Evolutionary conservation across 2,329 filamentous ascomycete species (phyloP).

Genomic region (Pseudopithomyces chartarum): DNA sequence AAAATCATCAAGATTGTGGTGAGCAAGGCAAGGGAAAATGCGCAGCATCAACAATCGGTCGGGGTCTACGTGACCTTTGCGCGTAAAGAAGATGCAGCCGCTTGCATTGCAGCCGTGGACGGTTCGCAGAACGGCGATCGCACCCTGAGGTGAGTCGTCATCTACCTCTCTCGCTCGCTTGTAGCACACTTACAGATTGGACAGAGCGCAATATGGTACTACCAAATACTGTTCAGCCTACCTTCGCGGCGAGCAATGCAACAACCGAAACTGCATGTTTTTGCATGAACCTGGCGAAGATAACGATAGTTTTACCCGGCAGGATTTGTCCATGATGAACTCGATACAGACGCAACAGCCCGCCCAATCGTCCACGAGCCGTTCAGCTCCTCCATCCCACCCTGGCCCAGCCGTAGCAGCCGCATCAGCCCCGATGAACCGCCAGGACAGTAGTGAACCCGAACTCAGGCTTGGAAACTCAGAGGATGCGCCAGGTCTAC

Average conservation of each 20-base stretch:
- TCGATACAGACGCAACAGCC: slow-evolving; percentile 80
- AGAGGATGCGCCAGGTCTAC: slow-evolving; percentile 82
- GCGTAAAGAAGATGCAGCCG: slow-evolving; percentile 84
- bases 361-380: slow-evolving; percentile 60
- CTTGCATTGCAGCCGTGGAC: slow-evolving; percentile 90
- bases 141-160: slow-evolving; percentile 67
- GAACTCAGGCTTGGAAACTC: slow-evolving; percentile 50
- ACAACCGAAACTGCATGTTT: slow-evolving; percentile 97
- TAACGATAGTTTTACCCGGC: slow-evolving; percentile 92
- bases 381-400: slow-evolving; percentile 57
- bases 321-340: slow-evolving; percentile 94
- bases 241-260: slow-evolving; percentile 90
- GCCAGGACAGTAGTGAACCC: slow-evolving; percentile 78
- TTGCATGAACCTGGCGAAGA: slow-evolving; percentile 98
- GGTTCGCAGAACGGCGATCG: slow-evolving; percentile 90
- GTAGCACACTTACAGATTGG: slow-evolving; percentile 22
- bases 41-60: slow-evolving; percentile 76
- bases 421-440: slow-evolving; percentile 65
- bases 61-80: slow-evolving; percentile 99
- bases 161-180: background rate
- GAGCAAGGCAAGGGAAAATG: slow-evolving; percentile 85
- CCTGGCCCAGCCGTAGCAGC: slow-evolving; percentile 58
- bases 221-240: slow-evolving; percentile 99
- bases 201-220: slow-evolving; percentile 76
- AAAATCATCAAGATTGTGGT: slow-evolving; percentile 99